Conservation (phyloP, 1,284 basidiomycete species). For the Mycosarcoma mackinlayi region DNA sequence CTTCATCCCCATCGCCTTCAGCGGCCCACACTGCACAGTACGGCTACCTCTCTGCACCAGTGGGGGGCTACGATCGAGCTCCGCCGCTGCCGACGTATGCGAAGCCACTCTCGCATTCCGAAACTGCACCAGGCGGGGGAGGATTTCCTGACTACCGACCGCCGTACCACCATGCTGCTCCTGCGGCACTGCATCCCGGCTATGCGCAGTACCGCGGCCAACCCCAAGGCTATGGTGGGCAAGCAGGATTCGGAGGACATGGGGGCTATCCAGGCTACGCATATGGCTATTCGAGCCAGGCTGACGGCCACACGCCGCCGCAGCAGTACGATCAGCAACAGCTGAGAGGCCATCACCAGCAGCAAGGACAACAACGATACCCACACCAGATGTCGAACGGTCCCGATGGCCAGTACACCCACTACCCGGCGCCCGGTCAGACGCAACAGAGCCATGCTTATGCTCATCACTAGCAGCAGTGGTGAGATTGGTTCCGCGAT, state of each 20-base stretch:
- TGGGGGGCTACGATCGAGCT: slow-evolving; percentile 16
- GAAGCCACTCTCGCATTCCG: slow-evolving; percentile 13
- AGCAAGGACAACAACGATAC: slow-evolving; percentile 8
- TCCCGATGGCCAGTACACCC: no score
- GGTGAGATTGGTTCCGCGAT: no score
- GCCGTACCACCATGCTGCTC: slow-evolving; percentile 29
- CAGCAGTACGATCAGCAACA: slow-evolving; percentile 7
- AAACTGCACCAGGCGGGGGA: not conserved
- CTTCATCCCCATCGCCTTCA: slow-evolving; percentile 3
- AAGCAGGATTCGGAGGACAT: no score
- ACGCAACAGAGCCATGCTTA: no score
- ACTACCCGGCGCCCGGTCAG: no score
- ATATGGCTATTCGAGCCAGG: not conserved
- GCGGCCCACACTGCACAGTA: slow-evolving; percentile 17
- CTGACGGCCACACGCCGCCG: not conserved
- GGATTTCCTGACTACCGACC: slow-evolving; percentile 27
- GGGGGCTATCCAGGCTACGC: not conserved
- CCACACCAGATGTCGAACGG: no score
- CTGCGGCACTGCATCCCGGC: slow-evolving; percentile 8
- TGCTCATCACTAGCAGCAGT: no score
- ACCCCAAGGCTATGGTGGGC: no score
- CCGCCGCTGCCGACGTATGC: slow-evolving; percentile 36
- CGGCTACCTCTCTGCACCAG: slow-evolving; percentile 22
- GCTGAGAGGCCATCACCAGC: slow-evolving; percentile 12
- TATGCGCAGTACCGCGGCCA: no score